Base-by-base conservation (phyloP, 2,329 filamentous ascomycete species). In the Trichophaea hybrida region DNA sequence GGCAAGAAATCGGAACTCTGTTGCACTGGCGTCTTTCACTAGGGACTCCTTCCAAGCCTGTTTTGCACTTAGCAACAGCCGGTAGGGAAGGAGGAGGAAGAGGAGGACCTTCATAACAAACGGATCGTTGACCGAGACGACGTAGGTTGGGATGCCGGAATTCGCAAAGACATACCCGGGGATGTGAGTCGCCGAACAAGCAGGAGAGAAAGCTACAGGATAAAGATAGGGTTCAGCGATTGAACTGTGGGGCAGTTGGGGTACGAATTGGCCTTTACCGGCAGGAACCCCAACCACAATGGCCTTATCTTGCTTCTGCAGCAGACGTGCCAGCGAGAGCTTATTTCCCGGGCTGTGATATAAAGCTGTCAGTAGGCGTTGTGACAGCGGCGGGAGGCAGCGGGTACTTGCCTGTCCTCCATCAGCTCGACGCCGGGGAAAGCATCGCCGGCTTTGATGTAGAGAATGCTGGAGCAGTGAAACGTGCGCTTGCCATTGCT, bases 291-390 rank as follows among this genome's bases (percentile, higher is more conserved):
- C 67, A 17, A 68, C 60, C 38, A 68, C 62, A 53, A 68, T 59
- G 1, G 65, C 67, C 53, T 66, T 65, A 55, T 63, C 64, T 44
- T 64, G 61, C n/a, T 62, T 64, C 13, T 61, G 71, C 64, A 94
- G 78, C 75, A 94, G 88, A 64, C 85, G 79, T 67, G 86, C 81
- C 61, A 97, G 78, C 74, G 88, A 91, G 73, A 97, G 82, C 74
- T 90, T 93, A 79, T 89, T 94, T 62, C 86, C 88, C 53, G 54
- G 53, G 32, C 32, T n/a, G 17, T 7, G n/a, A 33, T n/a, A 35
- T 38, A 8, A 59, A 44, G 54, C n/a, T 58, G 33, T 2, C 15
- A 33, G 49, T 32, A 46, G 17, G 6, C 24, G 37, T 12, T 10
- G 24, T 24, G 24, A 24, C 24, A 24, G 24, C 24, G 24, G 10